These are phyloP conservation scores for Euphorbia tirucalli DNA, from an alignment of 345 rosid genomes.

Conservation along the genomic window DNA sequence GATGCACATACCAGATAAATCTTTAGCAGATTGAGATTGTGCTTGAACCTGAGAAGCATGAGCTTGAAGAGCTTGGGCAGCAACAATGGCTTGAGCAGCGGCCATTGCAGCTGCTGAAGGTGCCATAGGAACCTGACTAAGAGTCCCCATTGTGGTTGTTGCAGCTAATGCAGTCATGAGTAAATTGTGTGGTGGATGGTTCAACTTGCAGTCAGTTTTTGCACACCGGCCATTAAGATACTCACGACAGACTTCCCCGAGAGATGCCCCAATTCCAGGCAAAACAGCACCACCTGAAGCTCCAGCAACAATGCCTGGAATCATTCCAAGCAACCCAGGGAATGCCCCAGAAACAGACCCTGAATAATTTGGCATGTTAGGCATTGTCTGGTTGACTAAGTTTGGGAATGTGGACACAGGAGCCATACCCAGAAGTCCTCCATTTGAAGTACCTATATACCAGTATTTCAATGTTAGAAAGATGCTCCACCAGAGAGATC, in stretches of 20 bases:
- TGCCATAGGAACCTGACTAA: conserved; percentile 96
- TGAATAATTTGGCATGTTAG: conserved; percentile 98
- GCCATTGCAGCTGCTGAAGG: conserved; percentile 99
- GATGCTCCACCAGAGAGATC: not conserved
- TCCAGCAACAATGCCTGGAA: conserved; percentile 84
- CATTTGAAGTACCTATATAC: conserved; percentile 60
- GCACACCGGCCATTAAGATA: conserved; percentile 83
- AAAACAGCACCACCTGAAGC: conserved; percentile 93
- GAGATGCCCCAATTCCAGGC: conserved; percentile 94
- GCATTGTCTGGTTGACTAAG: conserved; percentile 91
- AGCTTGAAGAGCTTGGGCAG: conserved; percentile 99
- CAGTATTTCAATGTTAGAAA: conserved; percentile 5
- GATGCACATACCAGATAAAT: conserved; percentile 50
- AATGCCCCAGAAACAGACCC: conserved; percentile 94
- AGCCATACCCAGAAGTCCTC: conserved; percentile 73
- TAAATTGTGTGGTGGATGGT: conserved; percentile 88
- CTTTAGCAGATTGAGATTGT: conserved; percentile 65
- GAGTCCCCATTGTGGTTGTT: conserved; percentile 80
- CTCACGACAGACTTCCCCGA: conserved; percentile 96
- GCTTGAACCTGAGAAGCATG: conserved; percentile 99
- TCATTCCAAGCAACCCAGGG: conserved; percentile 91
- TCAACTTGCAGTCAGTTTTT: conserved; percentile 78
- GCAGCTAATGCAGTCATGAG: conserved; percentile 96
- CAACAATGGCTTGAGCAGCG: conserved; percentile 99
- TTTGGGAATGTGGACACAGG: conserved; percentile 71